Percentiles rank a stretch among this genome's conserved stretches.
phyloP scores from a whole-genome alignment of 1,284 basidiomycete species.

The Ganoderma boninense region DNA sequence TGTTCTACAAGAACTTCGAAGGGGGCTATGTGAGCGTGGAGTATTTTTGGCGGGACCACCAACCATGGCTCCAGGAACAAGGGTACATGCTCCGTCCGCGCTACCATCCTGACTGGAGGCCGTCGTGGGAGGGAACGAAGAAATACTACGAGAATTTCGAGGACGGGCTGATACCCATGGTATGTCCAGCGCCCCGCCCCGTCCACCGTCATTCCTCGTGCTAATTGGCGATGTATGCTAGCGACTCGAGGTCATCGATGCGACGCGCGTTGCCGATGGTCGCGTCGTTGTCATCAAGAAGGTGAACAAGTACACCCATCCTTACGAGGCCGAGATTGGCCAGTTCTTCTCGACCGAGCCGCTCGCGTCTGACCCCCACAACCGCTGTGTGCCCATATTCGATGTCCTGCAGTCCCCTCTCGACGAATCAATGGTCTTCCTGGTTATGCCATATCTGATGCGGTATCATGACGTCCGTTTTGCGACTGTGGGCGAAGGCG shows the following conservation, averaged over 20 bases:
- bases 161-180: slow-evolving; percentile 9
- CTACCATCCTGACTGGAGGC: slow-evolving; percentile 27
- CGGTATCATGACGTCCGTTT: slow-evolving; percentile 33
- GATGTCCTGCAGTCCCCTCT: slow-evolving; percentile 33
- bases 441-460: slow-evolving; percentile 41
- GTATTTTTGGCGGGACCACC: slow-evolving; percentile 19
- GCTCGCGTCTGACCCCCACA: slow-evolving; percentile 31
- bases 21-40: not conserved
- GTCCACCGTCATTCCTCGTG: not conserved
- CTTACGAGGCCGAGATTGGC: slow-evolving; percentile 30
- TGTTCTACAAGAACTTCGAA: not conserved
- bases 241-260: slow-evolving; percentile 20
- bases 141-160: slow-evolving; percentile 8
- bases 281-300: slow-evolving; percentile 22
- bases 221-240: not conserved
- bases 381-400: slow-evolving; percentile 40
- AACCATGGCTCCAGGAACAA: slow-evolving; percentile 24
- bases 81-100: slow-evolving; percentile 32
- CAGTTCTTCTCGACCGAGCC: slow-evolving; percentile 13
- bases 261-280: slow-evolving; percentile 20
- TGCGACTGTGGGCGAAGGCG: slow-evolving; percentile 37
- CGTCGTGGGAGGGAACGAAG: slow-evolving; percentile 22
- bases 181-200: not conserved
- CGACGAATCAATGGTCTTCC: slow-evolving; percentile 22
- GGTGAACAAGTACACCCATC: not conserved